phyloP scores from a whole-genome alignment of 805 yeast species.

The Wickerhamiella sergipiensis region DNA sequence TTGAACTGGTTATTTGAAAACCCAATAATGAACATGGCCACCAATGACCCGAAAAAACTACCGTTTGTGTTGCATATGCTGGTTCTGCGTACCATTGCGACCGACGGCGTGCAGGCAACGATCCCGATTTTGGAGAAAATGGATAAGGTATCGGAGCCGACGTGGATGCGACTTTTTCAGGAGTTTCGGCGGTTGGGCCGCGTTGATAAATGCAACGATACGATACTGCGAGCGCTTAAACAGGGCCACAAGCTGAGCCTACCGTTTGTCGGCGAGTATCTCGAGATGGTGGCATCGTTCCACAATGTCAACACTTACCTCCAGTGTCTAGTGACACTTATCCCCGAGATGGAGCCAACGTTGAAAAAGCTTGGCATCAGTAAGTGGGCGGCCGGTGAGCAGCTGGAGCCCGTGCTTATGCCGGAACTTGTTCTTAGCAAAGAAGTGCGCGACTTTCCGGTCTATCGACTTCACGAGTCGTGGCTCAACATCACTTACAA shows the following conservation, averaged over 20 bases:
- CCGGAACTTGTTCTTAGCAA: background rate
- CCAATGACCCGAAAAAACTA: conserved; percentile 4
- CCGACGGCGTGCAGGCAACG: conserved; percentile 18
- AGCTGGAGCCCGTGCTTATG: background rate
- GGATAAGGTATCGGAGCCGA: conserved; percentile 13
- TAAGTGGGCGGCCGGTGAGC: background rate
- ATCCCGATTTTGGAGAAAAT: conserved; percentile 14
- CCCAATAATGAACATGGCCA: conserved; percentile 6
- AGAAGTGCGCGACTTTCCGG: conserved; percentile 1
- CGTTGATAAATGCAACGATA: conserved; percentile 19
- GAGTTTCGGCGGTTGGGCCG: conserved; percentile 19
- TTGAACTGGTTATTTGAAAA: conserved; percentile 11
- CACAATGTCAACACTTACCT: conserved; percentile 14
- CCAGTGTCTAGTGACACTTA: conserved; percentile 7
- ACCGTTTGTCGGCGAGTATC: conserved; percentile 17
- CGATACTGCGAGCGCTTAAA: conserved; percentile 10
- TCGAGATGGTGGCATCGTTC: conserved; percentile 14
- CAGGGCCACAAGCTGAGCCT: conserved; percentile 9
- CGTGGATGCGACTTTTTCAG: conserved; percentile 17
- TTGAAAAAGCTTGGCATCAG: conserved; percentile 12
- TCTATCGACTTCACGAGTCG: conserved; percentile 11
- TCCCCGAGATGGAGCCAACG: conserved; percentile 12
- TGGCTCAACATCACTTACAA: conserved; percentile 17
- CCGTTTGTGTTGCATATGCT: conserved; percentile 14
- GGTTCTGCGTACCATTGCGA: conserved; percentile 16